Base-by-base conservation (phyloP, 148 eudicot species). In the Amaranthus hypochondriacus region DNA sequence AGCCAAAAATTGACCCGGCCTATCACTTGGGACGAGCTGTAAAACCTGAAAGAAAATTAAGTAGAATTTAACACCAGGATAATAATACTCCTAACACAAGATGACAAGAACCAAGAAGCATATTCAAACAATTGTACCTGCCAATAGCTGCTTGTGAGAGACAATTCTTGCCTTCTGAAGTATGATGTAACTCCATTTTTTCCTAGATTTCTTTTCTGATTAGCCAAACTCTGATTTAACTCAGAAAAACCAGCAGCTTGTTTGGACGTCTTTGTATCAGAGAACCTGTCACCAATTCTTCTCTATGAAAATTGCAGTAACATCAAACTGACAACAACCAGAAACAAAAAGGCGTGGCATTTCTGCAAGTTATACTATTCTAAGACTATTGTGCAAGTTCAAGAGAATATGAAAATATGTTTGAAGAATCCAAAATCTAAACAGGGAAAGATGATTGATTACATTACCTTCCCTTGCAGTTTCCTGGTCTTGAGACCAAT, bases 161-260 rank as follows among this genome's bases (percentile, higher is more conserved):
- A 81, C 68, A 92, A 15, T 77, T 94, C 97, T 70, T 86, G 93
- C 87, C 89, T 88, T 84, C 86, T 85, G 78, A 91, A 94, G 81
- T 89, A 94, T 58, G 96, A 85, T 76, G 80, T 81, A 77, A 94
- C 93, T 71, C 97, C 90, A 77, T 83, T 78, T 87, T 80, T 84
- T 42, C 86, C 88, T 68, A 69, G 51, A 78, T 80, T 68, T 78
- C 69, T 81, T 65, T 83, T 87, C 65, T 82, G 74, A 55, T 81
- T 84, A 63, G 48, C 73, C 71, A 77, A 59, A 72, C 83, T 79
- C 69, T 73, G 73, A 42, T 73, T 78, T 64, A 60, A 54, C 71
- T 80, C 87, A 70, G 68, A 65, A 74, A 18, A 72, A 82, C 77
- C 81, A 81, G 76, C 73, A 50, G 55, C 72, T 69, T 74, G 84